Percentiles rank a stretch among this genome's conserved stretches.
phyloP scores from a whole-genome alignment of 306 rosid genomes.

The Vigna angularis region DNA sequence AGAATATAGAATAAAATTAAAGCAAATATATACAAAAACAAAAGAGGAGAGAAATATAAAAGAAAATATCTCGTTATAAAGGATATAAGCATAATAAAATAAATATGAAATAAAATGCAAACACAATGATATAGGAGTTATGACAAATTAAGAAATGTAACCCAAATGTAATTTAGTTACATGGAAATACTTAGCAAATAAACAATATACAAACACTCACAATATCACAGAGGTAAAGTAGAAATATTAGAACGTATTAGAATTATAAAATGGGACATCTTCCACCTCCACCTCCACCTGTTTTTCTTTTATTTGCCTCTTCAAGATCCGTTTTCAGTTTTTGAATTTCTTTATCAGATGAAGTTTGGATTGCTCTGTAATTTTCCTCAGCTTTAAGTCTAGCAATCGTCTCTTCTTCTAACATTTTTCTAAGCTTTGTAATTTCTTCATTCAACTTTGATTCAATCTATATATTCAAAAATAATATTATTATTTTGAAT shows the following conservation, averaged over 20 bases:
- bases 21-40: no score
- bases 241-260: background rate
- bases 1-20: no score
- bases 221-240: background rate
- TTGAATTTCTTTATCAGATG: background rate
- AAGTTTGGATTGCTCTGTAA: background rate
- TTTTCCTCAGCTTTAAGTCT: background rate
- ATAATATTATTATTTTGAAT: background rate
- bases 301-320: background rate
- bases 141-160: background rate
- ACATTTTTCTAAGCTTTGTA: background rate
- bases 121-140: background rate
- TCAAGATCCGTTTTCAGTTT: background rate
- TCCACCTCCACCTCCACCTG: no score
- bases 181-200: background rate
- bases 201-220: background rate
- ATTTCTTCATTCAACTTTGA: constrained; percentile 4
- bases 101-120: no score
- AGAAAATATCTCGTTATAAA: no score
- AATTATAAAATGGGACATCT: background rate
- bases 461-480: background rate
- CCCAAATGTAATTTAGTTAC: background rate
- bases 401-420: background rate
- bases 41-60: no score
- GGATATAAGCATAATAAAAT: no score